Conservation (phyloP, 345 rosid genomes). For the Carallia pectinifolia region DNA sequence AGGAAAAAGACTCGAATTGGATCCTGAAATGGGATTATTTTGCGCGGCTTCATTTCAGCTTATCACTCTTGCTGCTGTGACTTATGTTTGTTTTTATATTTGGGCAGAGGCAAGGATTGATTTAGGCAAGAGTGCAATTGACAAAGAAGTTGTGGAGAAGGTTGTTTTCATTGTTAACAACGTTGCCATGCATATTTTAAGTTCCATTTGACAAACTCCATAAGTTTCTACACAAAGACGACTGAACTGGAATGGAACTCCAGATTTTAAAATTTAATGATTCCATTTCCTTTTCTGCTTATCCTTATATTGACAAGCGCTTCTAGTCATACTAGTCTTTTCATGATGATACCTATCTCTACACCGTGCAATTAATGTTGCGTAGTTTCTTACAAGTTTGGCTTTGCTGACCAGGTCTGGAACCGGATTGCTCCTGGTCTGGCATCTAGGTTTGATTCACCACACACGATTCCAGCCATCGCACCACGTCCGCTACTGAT, state of each 20-base stretch:
- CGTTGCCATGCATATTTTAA: neutral
- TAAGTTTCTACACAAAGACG: neutral
- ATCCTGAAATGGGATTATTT: neutral
- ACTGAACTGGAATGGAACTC: neutral
- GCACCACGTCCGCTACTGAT: slow-evolving; percentile 73
- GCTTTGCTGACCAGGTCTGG: slow-evolving; percentile 63
- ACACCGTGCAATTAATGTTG: neutral
- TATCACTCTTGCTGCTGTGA: slow-evolving; percentile 11
- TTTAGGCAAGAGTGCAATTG: slow-evolving; percentile 59
- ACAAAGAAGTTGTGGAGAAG: slow-evolving; percentile 81
- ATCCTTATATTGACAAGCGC: neutral
- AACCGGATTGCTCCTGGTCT: slow-evolving; percentile 86
- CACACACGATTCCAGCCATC: slow-evolving; percentile 61
- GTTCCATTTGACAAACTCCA: neutral
- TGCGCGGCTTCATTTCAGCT: neutral
- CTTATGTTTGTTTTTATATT: neutral
- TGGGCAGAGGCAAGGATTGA: slow-evolving; percentile 65
- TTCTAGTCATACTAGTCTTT: neutral
- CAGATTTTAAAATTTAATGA: neutral
- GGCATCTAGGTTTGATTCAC: slow-evolving; percentile 70
- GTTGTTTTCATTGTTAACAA: slow-evolving; percentile 27
- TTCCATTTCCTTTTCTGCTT: neutral
- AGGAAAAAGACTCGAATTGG: neutral
- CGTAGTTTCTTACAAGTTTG: slow-evolving; percentile 6
- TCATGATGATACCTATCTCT: too few relatives aligned